A percentile compares a stretch with the other conserved stretches of the same genome.
Evolutionary conservation across 148 eudicot genomes (phyloP).

Genomic region (Cornus suecica): DNA sequence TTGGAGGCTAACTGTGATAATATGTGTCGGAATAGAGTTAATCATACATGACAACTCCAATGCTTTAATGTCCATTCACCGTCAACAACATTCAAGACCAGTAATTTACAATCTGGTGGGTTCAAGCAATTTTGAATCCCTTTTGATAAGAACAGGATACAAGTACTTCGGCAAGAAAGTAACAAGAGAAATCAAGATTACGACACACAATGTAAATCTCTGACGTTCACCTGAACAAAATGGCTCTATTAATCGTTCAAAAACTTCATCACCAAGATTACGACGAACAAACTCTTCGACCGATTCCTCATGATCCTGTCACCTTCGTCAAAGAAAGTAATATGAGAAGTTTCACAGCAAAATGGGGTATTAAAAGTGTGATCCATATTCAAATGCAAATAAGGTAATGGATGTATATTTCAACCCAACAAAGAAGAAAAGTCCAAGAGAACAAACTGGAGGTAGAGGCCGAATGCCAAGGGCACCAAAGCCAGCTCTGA

Average conservation of each 20-base stretch:
- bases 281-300: slow-evolving; percentile 90
- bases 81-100: slow-evolving; percentile 3
- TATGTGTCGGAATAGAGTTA: not conserved
- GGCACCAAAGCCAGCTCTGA: slow-evolving; percentile 85
- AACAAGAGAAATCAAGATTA: not conserved
- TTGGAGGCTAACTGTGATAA: not conserved
- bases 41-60: slow-evolving; percentile 3
- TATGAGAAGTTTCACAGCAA: slow-evolving; percentile 2
- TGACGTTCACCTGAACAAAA: slow-evolving; percentile 70
- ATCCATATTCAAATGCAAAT: not conserved
- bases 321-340: slow-evolving; percentile 27
- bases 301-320: slow-evolving; percentile 80
- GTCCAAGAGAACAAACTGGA: slow-evolving; percentile 48
- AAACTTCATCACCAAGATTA: slow-evolving; percentile 82
- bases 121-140: not conserved
- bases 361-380: not conserved
- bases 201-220: not conserved
- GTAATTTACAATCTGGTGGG: not conserved
- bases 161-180: not conserved
- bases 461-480: slow-evolving; percentile 74
- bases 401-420: not conserved
- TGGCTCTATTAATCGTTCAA: slow-evolving; percentile 89
- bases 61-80: not conserved
- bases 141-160: not conserved
- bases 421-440: not conserved